Evolutionary conservation across 2,329 filamentous ascomycete species (phyloP), one percentile per base, ranked within the genome.

Genomic region (Immersiporthe knoxdaviesiana): DNA sequence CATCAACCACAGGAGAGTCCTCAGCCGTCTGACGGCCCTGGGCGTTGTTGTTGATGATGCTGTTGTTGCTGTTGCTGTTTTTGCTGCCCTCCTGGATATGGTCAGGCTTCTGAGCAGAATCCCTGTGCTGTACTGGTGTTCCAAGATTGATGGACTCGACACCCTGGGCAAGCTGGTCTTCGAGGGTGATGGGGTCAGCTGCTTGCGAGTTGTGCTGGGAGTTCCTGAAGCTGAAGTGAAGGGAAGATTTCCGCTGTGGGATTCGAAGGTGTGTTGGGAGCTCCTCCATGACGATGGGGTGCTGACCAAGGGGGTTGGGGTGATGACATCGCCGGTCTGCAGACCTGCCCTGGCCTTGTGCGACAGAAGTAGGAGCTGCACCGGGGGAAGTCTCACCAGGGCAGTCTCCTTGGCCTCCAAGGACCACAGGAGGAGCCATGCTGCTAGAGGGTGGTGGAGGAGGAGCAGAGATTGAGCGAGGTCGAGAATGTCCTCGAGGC

Each of bases 291-390:
- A 56, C 5, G 16, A 71, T 47, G 1, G 69, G 69, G 67, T 71
- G 69, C 54, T 69, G 67, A 30, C 59, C 56, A 12, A 71, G 67
- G 18, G 69, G 69, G 24, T 71, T 69, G 35, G 67, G 64, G 24
- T 71, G 69, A 8, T 68, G 50, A 14, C 44, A 24, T 12, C 24
- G 24, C 35, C n/a, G n/a, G 37, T 7, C 27, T 39, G 63, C n/a
- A 18, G 47, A 35, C n/a, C 54, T n/a, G n/a, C 12, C 50, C 30
- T 60, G 62, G n/a, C 8, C 39, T 32, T 60, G 62, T 24, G n/a
- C 44, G 41, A 14, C 58, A 16, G 41, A 16, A 50, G 66, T 11
- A 32, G 27, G 24, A 52, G 65, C 35, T 32, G 35, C 18, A 41
- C n/a, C 39, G 35, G 62, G n/a, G n/a, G 6, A 35, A 14, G 65